phyloP scores from a whole-genome alignment of 2,329 filamentous ascomycete genomes.

The Ceratocystis destructans region DNA sequence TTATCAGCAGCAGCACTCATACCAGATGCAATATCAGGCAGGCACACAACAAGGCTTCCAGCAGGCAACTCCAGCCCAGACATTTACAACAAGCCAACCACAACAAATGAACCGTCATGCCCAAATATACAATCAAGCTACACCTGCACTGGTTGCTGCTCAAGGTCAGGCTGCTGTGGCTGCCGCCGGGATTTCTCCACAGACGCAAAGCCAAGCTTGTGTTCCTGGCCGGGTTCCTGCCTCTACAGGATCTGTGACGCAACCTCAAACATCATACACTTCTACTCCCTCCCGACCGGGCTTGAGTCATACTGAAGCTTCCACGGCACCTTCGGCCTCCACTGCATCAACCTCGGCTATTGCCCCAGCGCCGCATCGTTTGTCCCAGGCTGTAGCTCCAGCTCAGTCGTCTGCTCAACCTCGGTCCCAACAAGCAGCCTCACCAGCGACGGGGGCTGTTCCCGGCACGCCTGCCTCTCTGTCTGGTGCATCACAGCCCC shows the following conservation, averaged over 20 bases:
- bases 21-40: conserved; percentile 17
- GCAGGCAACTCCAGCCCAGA: conserved; percentile 5
- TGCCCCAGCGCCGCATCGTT: background rate
- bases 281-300: conserved; percentile 5
- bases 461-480: conserved; percentile 14
- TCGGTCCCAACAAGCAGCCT: conserved; percentile 12
- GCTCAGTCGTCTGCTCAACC: background rate
- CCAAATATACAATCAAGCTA: conserved; percentile 14
- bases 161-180: conserved; percentile 15
- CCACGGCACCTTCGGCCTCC: background rate
- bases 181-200: conserved; percentile 6
- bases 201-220: conserved; percentile 14
- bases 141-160: conserved; percentile 14
- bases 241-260: background rate
- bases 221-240: conserved; percentile 7
- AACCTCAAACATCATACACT: conserved; percentile 9
- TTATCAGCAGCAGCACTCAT: conserved; percentile 23
- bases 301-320: conserved; percentile 1
- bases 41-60: conserved; percentile 10
- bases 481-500: conserved; percentile 17
- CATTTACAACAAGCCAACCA: background rate
- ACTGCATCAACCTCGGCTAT: background rate
- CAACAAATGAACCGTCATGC: conserved; percentile 5
- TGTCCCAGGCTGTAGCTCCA: background rate
- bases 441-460: conserved; percentile 10